Evolutionary conservation across 768 basidiomycete species (phyloP), one percentile per base, ranked within the genome.

Genomic region (Pluteus cervinus): DNA sequence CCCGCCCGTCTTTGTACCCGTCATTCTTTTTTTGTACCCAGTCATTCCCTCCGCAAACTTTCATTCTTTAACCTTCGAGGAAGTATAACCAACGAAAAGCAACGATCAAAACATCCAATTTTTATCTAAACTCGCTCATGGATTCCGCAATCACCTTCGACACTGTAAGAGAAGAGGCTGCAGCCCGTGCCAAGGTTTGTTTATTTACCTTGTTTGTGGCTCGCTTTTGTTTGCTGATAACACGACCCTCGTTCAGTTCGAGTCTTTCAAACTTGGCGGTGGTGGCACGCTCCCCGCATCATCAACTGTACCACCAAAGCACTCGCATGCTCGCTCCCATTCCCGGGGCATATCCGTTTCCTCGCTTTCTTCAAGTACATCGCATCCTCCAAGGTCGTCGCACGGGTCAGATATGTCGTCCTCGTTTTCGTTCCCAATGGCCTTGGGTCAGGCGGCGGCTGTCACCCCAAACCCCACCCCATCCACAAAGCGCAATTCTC

Each of bases 191-290:
- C 44, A 66, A 64, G 58, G 71, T 71, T 44, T 29, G 56, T 44
- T 16, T 24, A 1, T 15, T n/a, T n/a, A 28, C 24, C 21, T 33
- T 31, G 4, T 18, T 26, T 47, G 18, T 38, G 12, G 20, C 25
- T 20, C 24, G 40, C 17, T 23, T 5, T 26, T 23, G n/a, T 41
- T 8, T 39, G 7, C 40, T 47, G 18, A 46, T 30, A 17, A 24
- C 16, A 6, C 34, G 23, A 16, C 17, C 25, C 17, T 23, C 23
- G 29, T 44, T 14, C 33, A 87, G 84, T 77, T 88, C 52, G 76
- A 83, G 45, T 74, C 75, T 23, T 87, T 87, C 71, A 79, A 71
- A 54, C 66, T 87, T 47, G 83, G 86, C 42, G 63, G 66, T 48
- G 57, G 58, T 56, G 54, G 64, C 52, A 54, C 67, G n/a, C n/a